Base-by-base conservation (phyloP, 495 filamentous ascomycete species). In the Hypoxylon crocopeplum region DNA sequence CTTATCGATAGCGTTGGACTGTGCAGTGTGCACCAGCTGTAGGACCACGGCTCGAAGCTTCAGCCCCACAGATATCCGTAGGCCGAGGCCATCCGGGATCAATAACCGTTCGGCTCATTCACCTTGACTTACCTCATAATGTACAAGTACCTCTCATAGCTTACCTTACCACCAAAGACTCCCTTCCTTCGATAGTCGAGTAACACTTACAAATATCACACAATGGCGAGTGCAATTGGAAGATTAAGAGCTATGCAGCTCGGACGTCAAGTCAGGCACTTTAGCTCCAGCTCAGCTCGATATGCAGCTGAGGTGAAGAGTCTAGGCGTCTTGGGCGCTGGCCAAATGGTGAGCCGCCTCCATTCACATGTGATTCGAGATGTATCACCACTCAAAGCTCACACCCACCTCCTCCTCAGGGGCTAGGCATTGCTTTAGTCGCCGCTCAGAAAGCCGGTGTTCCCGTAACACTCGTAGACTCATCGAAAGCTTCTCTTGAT, bases 371-470 rank as follows among this genome's bases (percentile, higher is more conserved):
- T 53, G 51, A 71, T 47, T 25, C 21, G 13, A 36, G 10, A 21
- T 39, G 24, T 5, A 10, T 60, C 33, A 56, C 67, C 33, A 42
- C 17, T 57, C 46, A 48, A n/a, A 32, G 13, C 58, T 56, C 25
- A 53, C 37, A 20, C 7, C 2, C 15, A 19, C 34, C 5, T 13
- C n/a, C 34, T n/a, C 7, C 33, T n/a, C 63, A 98, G 94, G 94
- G 95, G 56, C 79, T 99, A 44, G 95, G 95, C 44, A 98, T 99
- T 70, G 95, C 94, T 11, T 82, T 99, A 20, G 94, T 98, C 15
- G 95, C 95, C 41, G 91, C 94, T 37, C 86, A 88, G 55, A 92
- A 82, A 76, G 93, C 92, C 21, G 72, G 84, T 59, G 84, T 98
- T 5, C 89, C 92, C 2, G 93, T 99, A 1, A 91, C 86, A 20